Base-by-base conservation (phyloP, 805 yeast genomes). In the Huiozyma sinensis region DNA sequence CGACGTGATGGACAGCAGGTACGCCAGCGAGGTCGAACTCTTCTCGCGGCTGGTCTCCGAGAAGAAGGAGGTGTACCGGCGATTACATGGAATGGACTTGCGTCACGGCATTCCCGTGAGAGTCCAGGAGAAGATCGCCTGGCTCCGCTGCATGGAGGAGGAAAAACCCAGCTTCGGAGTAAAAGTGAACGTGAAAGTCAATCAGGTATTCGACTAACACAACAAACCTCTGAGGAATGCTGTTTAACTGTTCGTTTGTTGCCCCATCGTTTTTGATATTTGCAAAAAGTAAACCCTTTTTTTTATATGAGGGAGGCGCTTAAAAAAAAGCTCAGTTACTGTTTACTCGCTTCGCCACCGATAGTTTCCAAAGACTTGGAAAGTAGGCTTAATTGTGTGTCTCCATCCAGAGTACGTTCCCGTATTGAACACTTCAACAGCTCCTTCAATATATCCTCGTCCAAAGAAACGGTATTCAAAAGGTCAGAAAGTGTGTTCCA, bases 401-500 rank as follows among this genome's bases (percentile, higher is more conserved):
- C 96, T 44, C 82, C 60, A 7, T 67, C 60, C 2, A 68, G 47
- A 13, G 75, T 72, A 32, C 55, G 52, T 12, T 70, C 68, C 46
- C 75, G 73, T 24, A 82, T 72, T 11, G 70, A 69, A 27, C 76
- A 70, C 6, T 60, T 54, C 13, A 72, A 57, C 30, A 86, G 62
- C 24, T 66, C 59, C 7, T 60, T 58, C 42, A 85, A 63, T 12
- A 79, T 79, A 1, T 64, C 63, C 12, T 75, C 75, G 49, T 79
- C 79, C 28, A 87, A 69, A 44, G 80, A 75, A 7, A 84, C 83
- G n/a, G 85, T 81, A 40, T 74, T 73, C 47, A 88, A 63, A 39
- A 88, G 70, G n/a, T 72, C 76, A 35, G 75, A 75, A 44, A 88
- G 70, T 47, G 85, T 88, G 40, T 73, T 76, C 70, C 79, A 81